A percentile compares a stretch with the other conserved stretches of the same genome.
These are phyloP conservation scores for Boletus bicolor DNA, from an alignment of 768 basidiomycete genomes.

Conservation along the genomic window DNA sequence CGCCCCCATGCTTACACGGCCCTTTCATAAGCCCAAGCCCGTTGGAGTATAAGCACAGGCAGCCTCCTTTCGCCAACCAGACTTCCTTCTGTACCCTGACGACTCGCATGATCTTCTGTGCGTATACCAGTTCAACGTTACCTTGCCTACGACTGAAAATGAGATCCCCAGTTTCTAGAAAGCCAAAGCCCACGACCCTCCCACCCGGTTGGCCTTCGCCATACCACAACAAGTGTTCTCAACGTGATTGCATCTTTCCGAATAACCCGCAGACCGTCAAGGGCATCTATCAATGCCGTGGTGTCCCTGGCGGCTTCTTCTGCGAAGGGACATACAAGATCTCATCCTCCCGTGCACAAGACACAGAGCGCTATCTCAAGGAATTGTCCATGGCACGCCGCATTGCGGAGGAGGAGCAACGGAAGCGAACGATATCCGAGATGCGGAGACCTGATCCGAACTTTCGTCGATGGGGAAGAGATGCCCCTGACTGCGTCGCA, in stretches of 20 bases:
- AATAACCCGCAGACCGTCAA: conserved; percentile 31
- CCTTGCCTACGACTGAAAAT: background rate
- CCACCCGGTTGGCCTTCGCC: conserved; percentile 36
- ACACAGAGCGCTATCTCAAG: conserved; percentile 32
- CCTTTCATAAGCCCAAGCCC: conserved; percentile 30
- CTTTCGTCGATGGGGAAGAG: conserved; percentile 16
- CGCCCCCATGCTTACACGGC: conserved; percentile 14
- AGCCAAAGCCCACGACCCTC: conserved; percentile 26
- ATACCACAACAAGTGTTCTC: conserved; percentile 37
- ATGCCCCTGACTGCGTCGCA: conserved; percentile 2
- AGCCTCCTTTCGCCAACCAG: background rate
- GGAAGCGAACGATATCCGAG: conserved; percentile 28
- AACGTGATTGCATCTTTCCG: conserved; percentile 31
- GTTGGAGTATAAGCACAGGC: conserved; percentile 15
- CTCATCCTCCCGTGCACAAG: conserved; percentile 32
- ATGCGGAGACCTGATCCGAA: conserved; percentile 24
- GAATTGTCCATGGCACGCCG: conserved; percentile 24
- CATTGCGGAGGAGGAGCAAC: conserved; percentile 29
- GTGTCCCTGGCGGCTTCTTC: conserved; percentile 34
- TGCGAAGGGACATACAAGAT: conserved; percentile 35
- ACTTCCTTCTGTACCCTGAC: conserved; percentile 12
- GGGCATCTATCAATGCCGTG: conserved; percentile 33
- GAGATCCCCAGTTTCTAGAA: conserved; percentile 26
- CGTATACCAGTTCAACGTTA: conserved; percentile 2
- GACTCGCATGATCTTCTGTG: conserved; percentile 29